These are phyloP conservation scores for Arthrobotrys iridis DNA, from an alignment of 2,329 filamentous ascomycete species.

Conservation along the genomic window DNA sequence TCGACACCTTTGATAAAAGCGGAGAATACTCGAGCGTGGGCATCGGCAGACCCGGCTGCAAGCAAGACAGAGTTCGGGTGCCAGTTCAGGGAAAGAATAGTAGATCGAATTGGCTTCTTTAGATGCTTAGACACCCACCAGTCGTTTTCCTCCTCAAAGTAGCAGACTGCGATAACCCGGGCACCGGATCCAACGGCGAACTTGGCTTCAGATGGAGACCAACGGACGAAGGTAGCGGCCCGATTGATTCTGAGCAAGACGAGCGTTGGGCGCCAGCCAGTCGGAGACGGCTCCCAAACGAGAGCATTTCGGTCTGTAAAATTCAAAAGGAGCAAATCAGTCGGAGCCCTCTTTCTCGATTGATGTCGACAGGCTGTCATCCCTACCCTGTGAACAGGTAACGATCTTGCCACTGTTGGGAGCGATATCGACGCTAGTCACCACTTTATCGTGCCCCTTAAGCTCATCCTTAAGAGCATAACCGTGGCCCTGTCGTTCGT, in stretches of 20 bases:
- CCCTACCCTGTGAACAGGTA: conserved; percentile 88
- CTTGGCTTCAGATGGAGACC: conserved; percentile 96
- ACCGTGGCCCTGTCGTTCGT: conserved; percentile 75
- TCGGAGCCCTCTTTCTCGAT: neutral
- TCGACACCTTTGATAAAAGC: conserved; percentile 97
- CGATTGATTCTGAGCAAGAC: conserved; percentile 97
- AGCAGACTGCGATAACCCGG: conserved; percentile 93
- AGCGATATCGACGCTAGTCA: conserved; percentile 96
- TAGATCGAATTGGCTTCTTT: conserved; percentile 98
- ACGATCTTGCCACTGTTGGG: conserved; percentile 91
- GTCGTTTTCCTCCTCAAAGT: conserved; percentile 99
- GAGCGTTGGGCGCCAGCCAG: conserved; percentile 94
- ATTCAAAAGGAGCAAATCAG: neutral
- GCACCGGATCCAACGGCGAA: conserved; percentile 97
- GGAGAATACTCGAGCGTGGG: conserved; percentile 92
- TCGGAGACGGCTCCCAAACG: conserved; percentile 93
- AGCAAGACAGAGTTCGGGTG: conserved; percentile 97
- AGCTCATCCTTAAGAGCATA: conserved; percentile 91
- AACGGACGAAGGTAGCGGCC: conserved; percentile 94
- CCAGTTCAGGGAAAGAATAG: conserved; percentile 93
- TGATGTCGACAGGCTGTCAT: neutral
- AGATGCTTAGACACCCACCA: conserved; percentile 99
- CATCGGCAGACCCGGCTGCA: conserved; percentile 95
- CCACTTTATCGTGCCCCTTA: conserved; percentile 95
- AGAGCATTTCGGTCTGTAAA: conserved; percentile 88